phyloP scores from a whole-genome alignment of 2,329 filamentous ascomycete genomes.

The Penicillium sclerotigenum region DNA sequence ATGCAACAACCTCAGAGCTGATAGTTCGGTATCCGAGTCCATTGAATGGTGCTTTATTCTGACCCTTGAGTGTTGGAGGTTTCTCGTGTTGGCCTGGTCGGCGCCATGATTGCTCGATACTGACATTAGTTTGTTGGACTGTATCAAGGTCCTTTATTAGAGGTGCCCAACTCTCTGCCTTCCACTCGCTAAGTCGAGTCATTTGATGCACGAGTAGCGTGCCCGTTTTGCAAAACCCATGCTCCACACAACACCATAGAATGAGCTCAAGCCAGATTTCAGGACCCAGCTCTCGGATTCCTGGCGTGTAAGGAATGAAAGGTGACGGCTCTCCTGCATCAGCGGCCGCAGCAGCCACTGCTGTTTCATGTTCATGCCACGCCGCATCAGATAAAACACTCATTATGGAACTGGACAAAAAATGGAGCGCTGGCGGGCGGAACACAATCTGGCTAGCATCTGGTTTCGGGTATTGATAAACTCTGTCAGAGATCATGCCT shows the following conservation, averaged over 20 bases:
- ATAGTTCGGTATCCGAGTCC: conserved; percentile 50
- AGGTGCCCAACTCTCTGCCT: conserved; percentile 41
- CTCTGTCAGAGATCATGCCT: conserved; percentile 41
- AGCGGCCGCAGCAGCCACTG: conserved; percentile 36
- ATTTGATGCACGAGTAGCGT: conserved; percentile 39
- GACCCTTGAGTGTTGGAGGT: conserved; percentile 16
- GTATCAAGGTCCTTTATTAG: conserved; percentile 27
- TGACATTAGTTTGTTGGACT: conserved; percentile 36
- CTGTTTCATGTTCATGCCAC: conserved; percentile 43
- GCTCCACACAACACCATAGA: conserved; percentile 51
- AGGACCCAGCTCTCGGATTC: conserved; percentile 44
- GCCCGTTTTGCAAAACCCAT: conserved; percentile 43
- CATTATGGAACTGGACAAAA: conserved; percentile 47
- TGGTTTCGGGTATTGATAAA: conserved; percentile 41
- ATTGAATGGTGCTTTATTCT: conserved; percentile 30
- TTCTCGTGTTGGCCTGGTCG: conserved; percentile 23
- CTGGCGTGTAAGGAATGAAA: conserved; percentile 40
- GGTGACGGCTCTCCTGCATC: conserved; percentile 40
- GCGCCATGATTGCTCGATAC: conserved; percentile 37
- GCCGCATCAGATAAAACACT: conserved; percentile 47
- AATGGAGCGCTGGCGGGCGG: conserved; percentile 44
- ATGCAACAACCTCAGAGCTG: conserved; percentile 57
- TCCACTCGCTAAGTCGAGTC: conserved; percentile 36
- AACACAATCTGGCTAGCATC: conserved; percentile 30
- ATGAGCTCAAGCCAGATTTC: conserved; percentile 51